Evolutionary conservation across 192 early-diverging fungal genomes (phyloP).

Genomic region (Entomortierella beljakovae): DNA sequence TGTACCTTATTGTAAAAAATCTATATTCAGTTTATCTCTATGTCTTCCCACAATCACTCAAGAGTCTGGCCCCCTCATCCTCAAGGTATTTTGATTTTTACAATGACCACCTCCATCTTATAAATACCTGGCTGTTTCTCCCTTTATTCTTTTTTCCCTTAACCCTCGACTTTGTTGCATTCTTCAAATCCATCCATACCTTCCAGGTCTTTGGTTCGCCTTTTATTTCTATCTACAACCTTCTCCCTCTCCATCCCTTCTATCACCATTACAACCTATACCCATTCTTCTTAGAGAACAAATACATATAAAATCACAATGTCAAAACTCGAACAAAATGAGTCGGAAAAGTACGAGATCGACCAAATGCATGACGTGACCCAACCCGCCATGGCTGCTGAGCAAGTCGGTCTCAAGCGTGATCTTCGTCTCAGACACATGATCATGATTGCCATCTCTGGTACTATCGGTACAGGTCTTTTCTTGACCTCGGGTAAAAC

Average conservation of each 20-base stretch:
- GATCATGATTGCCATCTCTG: slow-evolving; percentile 83
- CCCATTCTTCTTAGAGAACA: not conserved
- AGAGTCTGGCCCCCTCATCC: slow-evolving; percentile 3
- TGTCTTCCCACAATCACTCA: not conserved
- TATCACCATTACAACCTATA: not conserved
- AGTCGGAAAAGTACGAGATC: slow-evolving; percentile 26
- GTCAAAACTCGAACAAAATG: slow-evolving; percentile 5
- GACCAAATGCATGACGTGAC: slow-evolving; percentile 26
- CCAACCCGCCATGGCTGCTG: slow-evolving; percentile 19
- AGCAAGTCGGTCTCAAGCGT: slow-evolving; percentile 62
- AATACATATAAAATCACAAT: slow-evolving; percentile 6
- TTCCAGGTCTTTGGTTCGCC: not conserved
- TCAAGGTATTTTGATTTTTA: not conserved
- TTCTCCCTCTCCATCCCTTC: not conserved
- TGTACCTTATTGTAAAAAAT: not conserved
- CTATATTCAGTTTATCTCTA: not conserved
- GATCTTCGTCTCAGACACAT: slow-evolving; percentile 70
- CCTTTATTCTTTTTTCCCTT: slow-evolving; percentile 7
- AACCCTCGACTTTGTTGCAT: slow-evolving; percentile 27
- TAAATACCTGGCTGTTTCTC: not conserved
- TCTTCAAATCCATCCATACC: slow-evolving; percentile 35
- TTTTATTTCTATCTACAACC: not conserved
- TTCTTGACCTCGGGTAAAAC: slow-evolving; percentile 84
- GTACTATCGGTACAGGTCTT: slow-evolving; percentile 84
- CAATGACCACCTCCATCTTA: not conserved